phyloP scores from a whole-genome alignment of 345 rosid species.

The Arabis hirsuta region DNA sequence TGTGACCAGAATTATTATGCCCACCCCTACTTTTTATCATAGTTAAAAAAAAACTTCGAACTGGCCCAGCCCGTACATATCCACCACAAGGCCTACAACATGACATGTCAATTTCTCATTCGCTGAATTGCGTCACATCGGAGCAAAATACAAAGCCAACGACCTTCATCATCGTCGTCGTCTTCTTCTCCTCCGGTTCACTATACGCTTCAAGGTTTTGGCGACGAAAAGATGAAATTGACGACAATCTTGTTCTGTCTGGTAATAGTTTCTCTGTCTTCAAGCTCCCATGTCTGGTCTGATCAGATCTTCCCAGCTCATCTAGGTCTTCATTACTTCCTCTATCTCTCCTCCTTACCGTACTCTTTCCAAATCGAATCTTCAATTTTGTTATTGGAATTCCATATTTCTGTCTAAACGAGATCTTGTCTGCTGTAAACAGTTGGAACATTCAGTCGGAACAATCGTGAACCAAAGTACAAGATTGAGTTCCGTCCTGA shows the following conservation, averaged over 20 bases:
- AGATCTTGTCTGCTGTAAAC: slow-evolving; percentile 10
- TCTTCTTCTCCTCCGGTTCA: background rate
- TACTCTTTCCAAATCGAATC: background rate
- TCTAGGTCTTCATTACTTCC: slow-evolving; percentile 52
- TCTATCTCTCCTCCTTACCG: background rate
- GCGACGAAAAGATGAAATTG: slow-evolving; percentile 10
- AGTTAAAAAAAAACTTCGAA: too few species aligned
- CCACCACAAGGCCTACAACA: slow-evolving; percentile 52
- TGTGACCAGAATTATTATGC: too few species aligned
- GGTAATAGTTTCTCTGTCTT: slow-evolving; percentile 33
- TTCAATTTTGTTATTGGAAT: background rate
- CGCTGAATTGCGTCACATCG: background rate
- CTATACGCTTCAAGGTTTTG: too few species aligned
- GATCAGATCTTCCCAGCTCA: slow-evolving; percentile 76
- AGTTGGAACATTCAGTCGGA: slow-evolving; percentile 74
- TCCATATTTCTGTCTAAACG: background rate
- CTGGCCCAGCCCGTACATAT: background rate
- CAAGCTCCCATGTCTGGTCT: slow-evolving; percentile 48
- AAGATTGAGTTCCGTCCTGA: slow-evolving; percentile 72
- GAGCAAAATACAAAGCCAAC: background rate
- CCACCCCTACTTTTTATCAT: too few species aligned
- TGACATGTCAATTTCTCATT: background rate
- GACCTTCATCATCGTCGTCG: slow-evolving; percentile 21
- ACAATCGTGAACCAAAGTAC: slow-evolving; percentile 82
- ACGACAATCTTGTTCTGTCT: slow-evolving; percentile 38